Evolutionary conservation across 148 eudicot genomes (phyloP), one percentile per base, ranked within the genome.

Genomic region (Diospyros lotus): DNA sequence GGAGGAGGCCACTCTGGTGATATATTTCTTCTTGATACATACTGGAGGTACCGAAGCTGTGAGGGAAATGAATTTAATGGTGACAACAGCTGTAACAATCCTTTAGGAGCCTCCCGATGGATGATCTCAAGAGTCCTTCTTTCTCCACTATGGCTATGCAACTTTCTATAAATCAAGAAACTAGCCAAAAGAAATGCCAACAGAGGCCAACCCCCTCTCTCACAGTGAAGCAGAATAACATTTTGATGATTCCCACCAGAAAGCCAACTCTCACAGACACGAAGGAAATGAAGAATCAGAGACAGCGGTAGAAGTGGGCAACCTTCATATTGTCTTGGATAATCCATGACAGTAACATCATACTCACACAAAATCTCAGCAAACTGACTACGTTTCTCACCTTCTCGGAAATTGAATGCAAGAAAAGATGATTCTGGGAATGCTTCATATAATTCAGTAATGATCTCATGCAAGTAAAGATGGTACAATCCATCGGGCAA

Each of bases 191-290:
- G 87, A 69, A 89, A 93, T 6, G 97, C 99, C 65, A 96, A 78
- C 18, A 93, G 85, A 5, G 96, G 92, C 99, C 99, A 96, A n/a
- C 93, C 99, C 40, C 99, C 98, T 89, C 99, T 91, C 83, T 96
- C 99, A 71, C 99, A 96, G 74, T 96, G 99, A 76, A 96, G 84
- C 89, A 96, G 80, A 69, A 96, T 84, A 78, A 96, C 89, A 87
- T 96, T 91, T 76, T 89, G 93, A 77, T 82, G 84, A 85, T 89
- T 87, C 74, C 86, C 85, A 77, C 86, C 85, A 11, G 89, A 88
- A 58, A 96, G 95, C 99, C 99, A 96, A 75, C 84, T 83, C 78
- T 96, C 98, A 71, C 94, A 91, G 58, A 89, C 90, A 65, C 91
- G 94, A 59, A 96, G 97, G 73, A 96, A 93, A 87, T 96, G 98